A percentile compares a stretch with the other conserved stretches of the same genome.
Evolutionary conservation across 805 yeast species (phyloP).

Genomic region (Kuraishia molischiana): DNA sequence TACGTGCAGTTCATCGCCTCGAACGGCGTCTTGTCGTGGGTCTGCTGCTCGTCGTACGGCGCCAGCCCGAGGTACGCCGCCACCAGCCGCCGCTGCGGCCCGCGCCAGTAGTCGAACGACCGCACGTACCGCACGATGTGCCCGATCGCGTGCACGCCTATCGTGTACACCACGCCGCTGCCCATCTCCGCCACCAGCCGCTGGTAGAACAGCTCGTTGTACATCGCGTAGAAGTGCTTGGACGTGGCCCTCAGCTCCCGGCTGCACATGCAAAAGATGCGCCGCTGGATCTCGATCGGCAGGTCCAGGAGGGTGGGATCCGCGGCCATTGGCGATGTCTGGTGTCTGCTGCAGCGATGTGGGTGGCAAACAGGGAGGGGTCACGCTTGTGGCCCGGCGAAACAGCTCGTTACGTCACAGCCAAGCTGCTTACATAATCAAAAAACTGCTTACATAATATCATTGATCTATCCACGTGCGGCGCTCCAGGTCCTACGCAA

Average conservation of each 20-base stretch:
- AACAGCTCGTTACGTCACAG: no score
- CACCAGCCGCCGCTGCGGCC: slow-evolving; percentile 14
- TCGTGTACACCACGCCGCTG: slow-evolving; percentile 10
- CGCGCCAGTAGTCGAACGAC: slow-evolving; percentile 26
- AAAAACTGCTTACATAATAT: no score
- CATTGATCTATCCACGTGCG: no score
- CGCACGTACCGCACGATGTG: slow-evolving; percentile 17
- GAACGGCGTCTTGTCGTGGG: neutral
- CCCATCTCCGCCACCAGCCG: slow-evolving; percentile 21
- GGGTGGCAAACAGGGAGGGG: neutral
- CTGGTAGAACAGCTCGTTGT: slow-evolving; percentile 38
- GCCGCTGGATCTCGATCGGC: slow-evolving; percentile 18
- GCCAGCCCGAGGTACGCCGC: slow-evolving; percentile 11
- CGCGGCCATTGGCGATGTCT: no score
- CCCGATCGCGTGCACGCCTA: slow-evolving; percentile 14
- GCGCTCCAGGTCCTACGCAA: no score
- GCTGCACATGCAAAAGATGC: slow-evolving; percentile 17
- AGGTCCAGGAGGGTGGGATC: slow-evolving; percentile 9
- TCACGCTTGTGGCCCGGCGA: no score
- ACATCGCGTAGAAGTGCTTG: slow-evolving; percentile 29
- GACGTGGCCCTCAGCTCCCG: slow-evolving; percentile 19
- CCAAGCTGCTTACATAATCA: no score
- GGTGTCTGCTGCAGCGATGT: no score
- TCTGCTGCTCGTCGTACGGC: slow-evolving; percentile 12
- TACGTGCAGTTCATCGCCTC: slow-evolving; percentile 16